A percentile compares a stretch with the other conserved stretches of the same genome.
Evolutionary conservation across 2,329 filamentous ascomycete species (phyloP).

Genomic region (Pseudogymnoascus sp.): DNA sequence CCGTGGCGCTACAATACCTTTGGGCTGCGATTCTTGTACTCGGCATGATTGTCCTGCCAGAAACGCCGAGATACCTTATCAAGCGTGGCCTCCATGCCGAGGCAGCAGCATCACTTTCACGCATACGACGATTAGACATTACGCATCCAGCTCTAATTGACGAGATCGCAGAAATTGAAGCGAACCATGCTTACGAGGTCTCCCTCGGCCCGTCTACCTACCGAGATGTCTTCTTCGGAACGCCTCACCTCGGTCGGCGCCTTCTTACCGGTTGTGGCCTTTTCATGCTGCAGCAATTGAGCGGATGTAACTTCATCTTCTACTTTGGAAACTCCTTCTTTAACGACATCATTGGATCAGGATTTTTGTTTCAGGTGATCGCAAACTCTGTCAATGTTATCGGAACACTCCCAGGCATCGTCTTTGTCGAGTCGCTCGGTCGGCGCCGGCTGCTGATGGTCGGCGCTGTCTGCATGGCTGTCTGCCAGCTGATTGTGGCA

Average conservation of each 20-base stretch:
- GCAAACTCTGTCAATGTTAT: conserved; percentile 72
- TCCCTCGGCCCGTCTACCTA: conserved; percentile 54
- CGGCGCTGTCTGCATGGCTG: conserved; percentile 66
- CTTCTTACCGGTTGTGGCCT: conserved; percentile 64
- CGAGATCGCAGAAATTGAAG: conserved; percentile 66
- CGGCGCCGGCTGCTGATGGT: conserved; percentile 65
- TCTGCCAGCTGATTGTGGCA: conserved; percentile 58
- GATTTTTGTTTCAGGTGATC: conserved; percentile 65
- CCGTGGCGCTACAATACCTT: conserved; percentile 34
- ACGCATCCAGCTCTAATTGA: conserved; percentile 65
- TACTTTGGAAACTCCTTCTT: conserved; percentile 71
- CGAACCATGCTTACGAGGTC: conserved; percentile 68
- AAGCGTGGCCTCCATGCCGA: conserved; percentile 27
- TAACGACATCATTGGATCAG: conserved; percentile 48
- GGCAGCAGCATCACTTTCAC: conserved; percentile 23
- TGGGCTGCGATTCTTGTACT: conserved; percentile 32
- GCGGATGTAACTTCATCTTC: conserved; percentile 69
- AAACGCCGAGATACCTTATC: conserved; percentile 31
- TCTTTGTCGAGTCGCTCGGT: conserved; percentile 69
- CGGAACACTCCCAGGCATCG: conserved; percentile 64
- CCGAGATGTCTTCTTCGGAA: conserved; percentile 50
- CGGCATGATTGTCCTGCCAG: conserved; percentile 30
- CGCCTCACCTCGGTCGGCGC: conserved; percentile 59
- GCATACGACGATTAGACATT: conserved; percentile 60
- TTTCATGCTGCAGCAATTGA: conserved; percentile 73